Conservation (phyloP, 106 monocot genomes). For the Hemerocallis citrina region DNA sequence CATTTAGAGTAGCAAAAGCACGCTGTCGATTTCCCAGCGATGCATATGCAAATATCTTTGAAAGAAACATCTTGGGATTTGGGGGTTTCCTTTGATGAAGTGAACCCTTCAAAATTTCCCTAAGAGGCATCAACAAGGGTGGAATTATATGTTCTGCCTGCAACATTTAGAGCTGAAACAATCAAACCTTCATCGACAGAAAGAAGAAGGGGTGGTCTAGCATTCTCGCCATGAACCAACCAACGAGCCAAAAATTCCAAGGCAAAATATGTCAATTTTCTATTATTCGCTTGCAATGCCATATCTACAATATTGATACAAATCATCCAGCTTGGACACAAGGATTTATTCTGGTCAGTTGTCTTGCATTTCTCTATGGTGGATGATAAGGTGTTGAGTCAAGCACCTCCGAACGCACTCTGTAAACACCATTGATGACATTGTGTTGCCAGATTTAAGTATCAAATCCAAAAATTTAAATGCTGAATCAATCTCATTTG, state of each 20-base stretch:
- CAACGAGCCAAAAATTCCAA: conserved; percentile 82
- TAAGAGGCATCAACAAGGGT: conserved; percentile 69
- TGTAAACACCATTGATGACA: conserved; percentile 44
- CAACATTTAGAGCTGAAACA: conserved; percentile 52
- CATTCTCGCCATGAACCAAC: conserved; percentile 78
- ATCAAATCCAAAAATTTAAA: conserved; percentile 58
- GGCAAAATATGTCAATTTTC: conserved; percentile 62
- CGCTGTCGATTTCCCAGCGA: conserved; percentile 68
- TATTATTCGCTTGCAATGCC: conserved; percentile 67
- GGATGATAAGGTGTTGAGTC: too few species aligned
- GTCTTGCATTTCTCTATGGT: conserved; percentile 86
- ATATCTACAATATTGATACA: conserved; percentile 61
- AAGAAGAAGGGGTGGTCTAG: conserved; percentile 61
- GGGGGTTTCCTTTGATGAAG: conserved; percentile 78
- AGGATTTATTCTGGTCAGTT: conserved; percentile 79
- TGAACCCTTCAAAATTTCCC: conserved; percentile 54
- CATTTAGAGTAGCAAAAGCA: conserved; percentile 78
- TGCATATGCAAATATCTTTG: conserved; percentile 74
- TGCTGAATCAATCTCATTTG: conserved; percentile 50
- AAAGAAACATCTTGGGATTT: conserved; percentile 71
- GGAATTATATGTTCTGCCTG: conserved; percentile 62
- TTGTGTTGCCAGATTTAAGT: conserved; percentile 47
- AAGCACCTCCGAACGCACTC: too few species aligned
- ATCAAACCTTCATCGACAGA: conserved; percentile 89
- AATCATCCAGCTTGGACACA: conserved; percentile 64